Conservation (phyloP, 176 grass and related monocot species). For the Stipa capillata region DNA sequence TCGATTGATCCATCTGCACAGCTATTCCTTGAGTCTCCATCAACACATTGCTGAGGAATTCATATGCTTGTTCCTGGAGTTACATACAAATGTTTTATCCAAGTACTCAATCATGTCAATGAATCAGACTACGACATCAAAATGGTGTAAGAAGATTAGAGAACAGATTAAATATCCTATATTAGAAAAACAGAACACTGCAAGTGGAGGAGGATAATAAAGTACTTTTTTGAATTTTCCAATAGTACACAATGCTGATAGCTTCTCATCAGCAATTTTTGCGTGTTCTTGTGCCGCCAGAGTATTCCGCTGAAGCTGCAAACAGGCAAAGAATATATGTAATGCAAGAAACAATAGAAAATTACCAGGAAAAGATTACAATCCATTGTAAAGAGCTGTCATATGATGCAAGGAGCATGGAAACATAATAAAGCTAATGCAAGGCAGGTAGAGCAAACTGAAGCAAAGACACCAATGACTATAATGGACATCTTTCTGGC, state of each 20-base stretch:
- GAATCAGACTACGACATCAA: constrained; percentile 6
- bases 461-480: neutral
- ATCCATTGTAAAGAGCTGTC: neutral
- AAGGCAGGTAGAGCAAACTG: neutral
- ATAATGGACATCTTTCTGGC: neutral
- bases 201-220: constrained; percentile 19
- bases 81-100: constrained; percentile 19
- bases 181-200: neutral
- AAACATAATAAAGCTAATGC: constrained; percentile 7
- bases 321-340: constrained; percentile 16
- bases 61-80: constrained; percentile 39
- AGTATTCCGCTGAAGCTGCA: constrained; percentile 59
- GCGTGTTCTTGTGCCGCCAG: constrained; percentile 48
- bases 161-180: constrained; percentile 7
- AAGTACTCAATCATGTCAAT: constrained; percentile 13
- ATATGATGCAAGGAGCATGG: neutral
- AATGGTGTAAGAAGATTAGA: constrained; percentile 9
- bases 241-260: constrained; percentile 21
- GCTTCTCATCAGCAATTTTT: constrained; percentile 45
- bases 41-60: constrained; percentile 19
- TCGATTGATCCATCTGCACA: constrained; percentile 44
- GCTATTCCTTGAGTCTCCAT: constrained; percentile 40
- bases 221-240: constrained; percentile 37
- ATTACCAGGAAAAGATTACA: neutral
- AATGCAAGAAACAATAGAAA: neutral